phyloP scores from a whole-genome alignment of 1,284 basidiomycete species.

The Gomphus sp. region DNA sequence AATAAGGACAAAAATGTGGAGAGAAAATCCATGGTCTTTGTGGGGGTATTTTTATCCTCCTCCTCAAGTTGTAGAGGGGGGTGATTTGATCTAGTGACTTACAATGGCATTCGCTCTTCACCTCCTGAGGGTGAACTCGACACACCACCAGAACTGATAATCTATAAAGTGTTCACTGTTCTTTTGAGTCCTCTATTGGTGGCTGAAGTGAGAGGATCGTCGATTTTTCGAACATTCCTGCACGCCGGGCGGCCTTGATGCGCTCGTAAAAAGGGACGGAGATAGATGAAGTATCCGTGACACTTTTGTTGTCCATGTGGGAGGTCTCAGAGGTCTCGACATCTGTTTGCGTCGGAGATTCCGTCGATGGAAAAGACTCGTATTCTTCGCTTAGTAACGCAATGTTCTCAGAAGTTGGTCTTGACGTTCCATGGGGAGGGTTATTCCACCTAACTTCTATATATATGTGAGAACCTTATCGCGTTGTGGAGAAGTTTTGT shows the following conservation, averaged over 20 bases:
- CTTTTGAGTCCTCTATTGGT: background rate
- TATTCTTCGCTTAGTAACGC: background rate
- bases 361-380: background rate
- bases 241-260: background rate
- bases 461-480: background rate
- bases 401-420: background rate
- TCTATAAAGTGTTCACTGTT: background rate
- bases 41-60: no score
- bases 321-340: background rate
- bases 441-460: background rate
- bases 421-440: background rate
- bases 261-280: background rate
- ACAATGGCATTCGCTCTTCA: no score
- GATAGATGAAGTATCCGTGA: background rate
- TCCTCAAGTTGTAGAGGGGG: no score
- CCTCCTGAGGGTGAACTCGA: no score
- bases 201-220: background rate
- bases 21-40: no score
- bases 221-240: background rate
- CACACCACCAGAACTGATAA: no score
- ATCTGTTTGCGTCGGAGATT: background rate
- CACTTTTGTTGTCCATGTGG: no score
- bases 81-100: no score
- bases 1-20: no score
- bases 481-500: background rate